phyloP scores from a whole-genome alignment of 2,329 filamentous ascomycete genomes.

The Claviceps lovelessii region DNA sequence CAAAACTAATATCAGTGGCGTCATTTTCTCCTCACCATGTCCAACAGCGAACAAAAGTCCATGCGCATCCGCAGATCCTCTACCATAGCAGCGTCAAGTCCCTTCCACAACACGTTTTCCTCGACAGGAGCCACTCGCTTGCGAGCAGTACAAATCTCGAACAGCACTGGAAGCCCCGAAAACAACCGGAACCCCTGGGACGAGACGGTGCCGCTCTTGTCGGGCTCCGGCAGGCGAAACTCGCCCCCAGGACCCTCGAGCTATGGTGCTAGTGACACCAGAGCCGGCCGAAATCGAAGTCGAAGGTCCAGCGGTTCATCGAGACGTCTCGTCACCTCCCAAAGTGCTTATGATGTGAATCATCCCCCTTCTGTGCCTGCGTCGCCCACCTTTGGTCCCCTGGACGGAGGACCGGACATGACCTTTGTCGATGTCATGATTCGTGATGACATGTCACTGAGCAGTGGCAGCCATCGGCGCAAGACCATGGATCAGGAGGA shows the following conservation, averaged over 20 bases:
- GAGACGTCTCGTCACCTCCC: conserved; percentile 22
- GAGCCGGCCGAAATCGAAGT: conserved; percentile 21
- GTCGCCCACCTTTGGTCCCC: conserved; percentile 38
- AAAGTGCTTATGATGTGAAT: conserved; percentile 44
- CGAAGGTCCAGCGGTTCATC: conserved; percentile 39
- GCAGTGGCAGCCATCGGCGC: conserved; percentile 15
- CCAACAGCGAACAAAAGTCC: conserved; percentile 43
- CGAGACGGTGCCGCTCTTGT: conserved; percentile 42
- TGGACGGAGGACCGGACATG: conserved; percentile 36
- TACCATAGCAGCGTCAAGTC: conserved; percentile 23
- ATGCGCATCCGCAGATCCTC: conserved; percentile 52
- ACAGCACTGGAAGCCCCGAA: conserved; percentile 33
- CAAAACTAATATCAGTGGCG: neutral
- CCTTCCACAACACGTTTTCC: conserved; percentile 21
- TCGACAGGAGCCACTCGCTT: conserved; percentile 19
- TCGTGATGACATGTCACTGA: conserved; percentile 43
- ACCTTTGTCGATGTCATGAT: conserved; percentile 58
- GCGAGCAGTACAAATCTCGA: conserved; percentile 21
- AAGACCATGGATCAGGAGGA: conserved; percentile 17
- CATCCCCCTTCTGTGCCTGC: conserved; percentile 55
- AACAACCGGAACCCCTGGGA: conserved; percentile 26
- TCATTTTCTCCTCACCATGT: neutral
- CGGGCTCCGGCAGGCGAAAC: conserved; percentile 16
- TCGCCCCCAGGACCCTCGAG: conserved; percentile 14
- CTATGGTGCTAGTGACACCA: conserved; percentile 31